Evolutionary conservation across 257 asterid genomes (phyloP).

Genomic region (Gardenia jasminoides): DNA sequence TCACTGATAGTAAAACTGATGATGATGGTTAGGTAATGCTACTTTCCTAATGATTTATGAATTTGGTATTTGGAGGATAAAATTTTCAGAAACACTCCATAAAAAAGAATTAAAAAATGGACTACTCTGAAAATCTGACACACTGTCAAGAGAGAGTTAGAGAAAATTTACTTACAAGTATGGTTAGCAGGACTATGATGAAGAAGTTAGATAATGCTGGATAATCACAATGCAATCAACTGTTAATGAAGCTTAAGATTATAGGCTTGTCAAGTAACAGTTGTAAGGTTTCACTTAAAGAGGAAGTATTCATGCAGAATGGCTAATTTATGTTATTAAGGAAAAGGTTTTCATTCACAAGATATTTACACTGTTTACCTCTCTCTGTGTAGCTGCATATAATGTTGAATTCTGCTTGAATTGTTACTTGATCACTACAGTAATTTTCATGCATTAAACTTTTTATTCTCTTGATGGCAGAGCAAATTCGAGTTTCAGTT

Average conservation of each 20-base stretch:
- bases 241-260: neutral
- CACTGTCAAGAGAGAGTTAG: neutral
- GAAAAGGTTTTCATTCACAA: neutral
- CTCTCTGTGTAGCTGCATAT: neutral
- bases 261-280: neutral
- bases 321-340: neutral
- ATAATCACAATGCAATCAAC: neutral
- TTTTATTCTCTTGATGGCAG: constrained; percentile 45
- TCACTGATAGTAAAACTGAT: neutral
- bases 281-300: neutral
- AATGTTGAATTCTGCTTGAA: neutral
- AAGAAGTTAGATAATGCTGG: neutral
- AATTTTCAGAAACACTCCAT: neutral
- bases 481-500: constrained; percentile 96
- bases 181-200: neutral
- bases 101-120: neutral
- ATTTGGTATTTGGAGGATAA: neutral
- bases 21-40: neutral
- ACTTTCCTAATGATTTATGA: neutral
- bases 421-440: neutral
- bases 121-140: neutral
- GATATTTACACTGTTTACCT: neutral
- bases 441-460: constrained; percentile 4
- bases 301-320: neutral
- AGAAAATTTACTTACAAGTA: too few relatives aligned